Evolutionary conservation across 148 eudicot genomes (phyloP), one percentile per base, ranked within the genome.

Genomic region (Rhododendron molle): DNA sequence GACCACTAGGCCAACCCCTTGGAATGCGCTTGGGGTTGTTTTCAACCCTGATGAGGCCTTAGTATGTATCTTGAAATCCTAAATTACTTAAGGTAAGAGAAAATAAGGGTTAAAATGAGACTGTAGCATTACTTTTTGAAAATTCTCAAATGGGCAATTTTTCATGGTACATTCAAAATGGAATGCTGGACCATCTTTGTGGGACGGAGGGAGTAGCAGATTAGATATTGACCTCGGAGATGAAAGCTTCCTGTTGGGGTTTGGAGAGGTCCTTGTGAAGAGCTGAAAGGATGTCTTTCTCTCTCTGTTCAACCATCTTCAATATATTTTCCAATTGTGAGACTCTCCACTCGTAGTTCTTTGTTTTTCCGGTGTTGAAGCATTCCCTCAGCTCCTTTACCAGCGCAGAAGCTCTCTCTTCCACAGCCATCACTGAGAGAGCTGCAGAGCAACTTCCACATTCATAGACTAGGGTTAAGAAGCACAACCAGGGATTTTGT

Each of bases 241-340:
- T 26, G 81, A 80, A 90, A 56, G 93, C 86, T 90, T 93, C 96
- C 47, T 84, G 84, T 72, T 89, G 88, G 43, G 94, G 94, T 83
- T 93, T 93, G 50, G 92, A 88, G 71, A 93, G 94, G 85, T 93
- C 96, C 26, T 85, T 50, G 49, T 85, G 89, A 84, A 93, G 91
- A 76, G 94, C 96, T 83, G 84, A 84, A 44, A 86, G 30, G 65
- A 94, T 94, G 47, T 90, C 95, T 34, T 86, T 54, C 83, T 94
- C 95, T 56, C 83, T 87, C 30, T 94, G 92, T 21, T 87, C 86
- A 58, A 90, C 49, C 91, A 94, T 89, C 81, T 85, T 91, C 4
- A 85, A 80, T 5, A 94, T 85, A 52, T 90, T 71, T 83, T 91
- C 86, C 81, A 94, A 76, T 56, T 94, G 96, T 34, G 88, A 52